Evolutionary conservation across 768 basidiomycete genomes (phyloP), one percentile per base, ranked within the genome.

Genomic region (Nidularia pulvinata): DNA sequence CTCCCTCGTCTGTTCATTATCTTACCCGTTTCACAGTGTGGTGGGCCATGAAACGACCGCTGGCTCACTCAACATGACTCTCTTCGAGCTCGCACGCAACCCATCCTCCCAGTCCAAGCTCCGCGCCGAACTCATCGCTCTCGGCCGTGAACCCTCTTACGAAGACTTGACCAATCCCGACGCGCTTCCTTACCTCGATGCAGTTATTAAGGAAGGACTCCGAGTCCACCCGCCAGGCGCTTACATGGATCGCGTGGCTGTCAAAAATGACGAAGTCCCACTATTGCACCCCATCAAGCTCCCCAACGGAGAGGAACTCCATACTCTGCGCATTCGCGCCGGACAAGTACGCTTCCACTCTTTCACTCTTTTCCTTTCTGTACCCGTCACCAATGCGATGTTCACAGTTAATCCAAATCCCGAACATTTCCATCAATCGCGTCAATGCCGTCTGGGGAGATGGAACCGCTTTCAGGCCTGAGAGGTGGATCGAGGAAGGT

Each of bases 131-230:
- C 56, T 79, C 9, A 57, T 64, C 34, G 35, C 55, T 2, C 49
- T 60, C 39, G 63, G 63, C n/a, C 63, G 65, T 34, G 65, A 74
- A 42, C 57, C 71, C 34, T 61, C 62, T 25, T 73, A 72, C 51
- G 74, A 75, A 35, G 69, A 69, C 46, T 57, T 72, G 14, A 68
- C 71, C 57, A 70, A 65, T 19, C n/a, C n/a, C n/a, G n/a, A n/a
- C n/a, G n/a, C 25, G 44, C 63, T 78, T 48, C 65, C 66, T 30
- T 74, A 66, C 58, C 64, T 76, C 32, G 74, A 78, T 54, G 76
- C 77, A 16, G 70, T 77, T 48, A 64, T 71, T 42, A 72, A 71
- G 59, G 77, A 77, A 64, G 69, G 73, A 36, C 64, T 80, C 9
- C 70, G 78, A 30, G 52, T 78, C 25, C 69, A 76, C 60, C 73